Evolutionary conservation across 306 rosid genomes (phyloP), one percentile per base, ranked within the genome.

Genomic region (Phaseolus lunatus): DNA sequence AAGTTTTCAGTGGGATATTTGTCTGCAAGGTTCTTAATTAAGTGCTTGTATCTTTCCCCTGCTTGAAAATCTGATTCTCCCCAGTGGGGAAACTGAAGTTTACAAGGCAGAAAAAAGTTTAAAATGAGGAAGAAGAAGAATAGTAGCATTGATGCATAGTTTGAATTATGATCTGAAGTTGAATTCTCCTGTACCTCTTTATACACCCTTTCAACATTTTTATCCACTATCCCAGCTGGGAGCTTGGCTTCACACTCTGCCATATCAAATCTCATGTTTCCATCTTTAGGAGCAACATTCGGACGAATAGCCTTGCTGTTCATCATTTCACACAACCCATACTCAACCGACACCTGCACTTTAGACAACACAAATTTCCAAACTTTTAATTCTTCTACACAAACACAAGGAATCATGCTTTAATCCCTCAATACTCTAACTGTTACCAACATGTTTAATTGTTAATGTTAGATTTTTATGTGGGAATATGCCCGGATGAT

Each of bases 271-370:
- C 87, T 87, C 67, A 85, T 86, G 13, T 84, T 78, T 43, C 89
- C 89, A 80, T 92, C 91, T 75, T 82, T 85, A 1, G 98, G 98
- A 56, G 87, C 88, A 43, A 85, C 75, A 9, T 80, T 64, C 7
- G 77, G 69, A 12, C 87, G 88, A 23, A 95, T 88, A 4, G 96
- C 98, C 44, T 0, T 70, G 0, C 2, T 81, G 83, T 84, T 90
- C 52, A 95, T 78, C 93, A 92, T 92, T 84, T 90, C 97, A 73
- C 93, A 86, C 33, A 95, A 71, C 53, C 98, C 98, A 70, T 83
- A 85, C 81, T 95, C 98, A 39, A 95, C 68, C 23, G 91, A 88
- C 7, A 83, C 92, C 97, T 92, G 79, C 67, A 84, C n/a, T 53
- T 53, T 53, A 53, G 1, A 53, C 59, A 53, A 7, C 31, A 49